Conservation (phyloP, 257 asterid species). For the Penstemon davidsonii region DNA sequence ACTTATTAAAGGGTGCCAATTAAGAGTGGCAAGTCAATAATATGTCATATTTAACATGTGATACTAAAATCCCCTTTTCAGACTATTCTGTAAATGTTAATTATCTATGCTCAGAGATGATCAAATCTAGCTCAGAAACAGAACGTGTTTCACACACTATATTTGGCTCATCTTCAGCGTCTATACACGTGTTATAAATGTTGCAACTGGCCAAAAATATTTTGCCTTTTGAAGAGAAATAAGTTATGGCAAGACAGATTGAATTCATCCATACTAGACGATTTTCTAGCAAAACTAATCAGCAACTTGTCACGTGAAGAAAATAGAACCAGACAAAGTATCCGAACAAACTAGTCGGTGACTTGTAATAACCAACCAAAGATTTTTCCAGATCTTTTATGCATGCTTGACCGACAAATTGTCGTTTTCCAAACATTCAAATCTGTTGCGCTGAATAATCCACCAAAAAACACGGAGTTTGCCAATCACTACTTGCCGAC, state of each 20-base stretch:
- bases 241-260: conserved; percentile 1
- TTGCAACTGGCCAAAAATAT: background rate
- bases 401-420: conserved; percentile 12
- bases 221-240: conserved; percentile 13
- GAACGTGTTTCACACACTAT: background rate
- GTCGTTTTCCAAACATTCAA: conserved; percentile 2
- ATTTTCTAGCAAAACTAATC: no score
- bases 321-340: background rate
- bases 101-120: background rate
- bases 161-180: background rate
- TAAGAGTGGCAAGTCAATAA: no score
- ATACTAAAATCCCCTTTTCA: no score
- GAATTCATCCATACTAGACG: background rate
- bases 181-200: conserved; percentile 2
- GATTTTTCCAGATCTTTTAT: conserved; percentile 1
- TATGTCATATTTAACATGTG: no score
- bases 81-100: background rate
- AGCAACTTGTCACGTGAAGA: no score
- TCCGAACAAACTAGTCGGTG: conserved; percentile 13
- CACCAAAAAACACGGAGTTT: conserved; percentile 10
- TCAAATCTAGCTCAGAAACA: conserved; percentile 8
- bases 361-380: conserved; percentile 8
- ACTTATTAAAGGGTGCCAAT: no score
- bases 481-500: background rate
- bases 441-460: background rate